Conservation (phyloP, 306 rosid species). For the Leucaena leucocephala region DNA sequence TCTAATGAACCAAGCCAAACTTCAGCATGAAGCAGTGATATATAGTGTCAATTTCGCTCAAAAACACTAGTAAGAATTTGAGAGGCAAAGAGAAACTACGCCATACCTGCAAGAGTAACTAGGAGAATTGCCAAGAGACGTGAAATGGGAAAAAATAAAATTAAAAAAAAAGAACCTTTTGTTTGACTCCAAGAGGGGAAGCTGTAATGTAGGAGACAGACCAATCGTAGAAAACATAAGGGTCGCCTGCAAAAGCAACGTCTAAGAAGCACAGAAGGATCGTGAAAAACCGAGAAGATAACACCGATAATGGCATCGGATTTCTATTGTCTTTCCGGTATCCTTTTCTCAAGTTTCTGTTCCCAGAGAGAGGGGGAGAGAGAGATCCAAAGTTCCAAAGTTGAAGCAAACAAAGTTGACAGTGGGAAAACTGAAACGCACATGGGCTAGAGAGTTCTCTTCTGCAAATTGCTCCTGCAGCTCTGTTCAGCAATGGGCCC, state of each 20-base stretch:
- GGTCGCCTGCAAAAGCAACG: conserved; percentile 71
- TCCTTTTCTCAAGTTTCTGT: conserved; percentile 21
- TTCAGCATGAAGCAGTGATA: conserved; percentile 1
- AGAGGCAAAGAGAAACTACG: neutral
- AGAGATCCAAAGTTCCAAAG: neutral
- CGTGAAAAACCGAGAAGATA: conserved; percentile 43
- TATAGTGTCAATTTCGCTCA: neutral
- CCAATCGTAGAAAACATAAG: conserved; percentile 80
- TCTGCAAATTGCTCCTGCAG: conserved; percentile 8
- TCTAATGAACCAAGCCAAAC: neutral
- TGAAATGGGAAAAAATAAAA: neutral
- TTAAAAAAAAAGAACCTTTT: conserved; percentile 57
- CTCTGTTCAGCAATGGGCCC: conserved; percentile 20
- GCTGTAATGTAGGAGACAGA: conserved; percentile 68
- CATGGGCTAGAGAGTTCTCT: conserved; percentile 37
- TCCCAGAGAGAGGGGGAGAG: neutral
- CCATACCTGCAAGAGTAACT: neutral
- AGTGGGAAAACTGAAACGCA: conserved; percentile 20
- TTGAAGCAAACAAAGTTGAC: neutral
- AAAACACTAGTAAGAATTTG: neutral
- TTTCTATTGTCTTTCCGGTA: neutral
- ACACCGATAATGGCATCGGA: conserved; percentile 46
- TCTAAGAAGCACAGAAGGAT: conserved; percentile 43
- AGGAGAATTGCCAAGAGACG: conserved; percentile 11
- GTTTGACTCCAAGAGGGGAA: conserved; percentile 75